Evolutionary conservation across 2,329 filamentous ascomycete species (phyloP), one percentile per base, ranked within the genome.

Genomic region (Fusarium tjaetaba): DNA sequence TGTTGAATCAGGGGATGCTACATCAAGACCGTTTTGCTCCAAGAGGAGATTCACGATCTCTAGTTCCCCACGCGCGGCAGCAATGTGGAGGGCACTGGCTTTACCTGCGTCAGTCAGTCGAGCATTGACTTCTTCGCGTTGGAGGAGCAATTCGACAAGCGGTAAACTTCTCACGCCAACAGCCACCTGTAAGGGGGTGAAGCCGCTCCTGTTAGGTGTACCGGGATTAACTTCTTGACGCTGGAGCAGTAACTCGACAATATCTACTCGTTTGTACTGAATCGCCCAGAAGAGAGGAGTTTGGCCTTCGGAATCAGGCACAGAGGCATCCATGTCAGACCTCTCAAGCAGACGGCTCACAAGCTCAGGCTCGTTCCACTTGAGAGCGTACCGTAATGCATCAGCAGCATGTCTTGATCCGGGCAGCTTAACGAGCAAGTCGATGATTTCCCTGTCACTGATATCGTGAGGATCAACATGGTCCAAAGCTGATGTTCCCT

Each of bases 281-380:
- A 55, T 57, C 16, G 61, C 67, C n/a, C 53, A 41, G 18, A 46
- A 36, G 4, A 73, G 48, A 4, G 53, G 60, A 4, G 72, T 63
- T 20, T 43, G 46, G 6, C 70, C 66, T 5, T 30, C 2, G 1
- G 22, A 15, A 30, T 66, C 63, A 18, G 30, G n/a, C 7, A 43
- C 16, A 7, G 63, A 58, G 8, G 26, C 49, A 60, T 70, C 39
- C 11, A 73, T 41, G 11, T 65, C 61, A 15, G 61, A 42, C 20
- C 60, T 64, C 36, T 38, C 41, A 8, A 75, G 55, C 22, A 73
- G 42, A 8, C 64, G 51, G 18, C 28, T 39, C 10, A 62, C 49
- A 28, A 75, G 41, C 6, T 22, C 32, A 15, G 45, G 14, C 20
- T 69, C 16, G 13, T 38, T n/a, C 20, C 9, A 45, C 3, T 42